Base-by-base conservation (phyloP, 441 rosid species). In the Aquilaria agallochum region DNA sequence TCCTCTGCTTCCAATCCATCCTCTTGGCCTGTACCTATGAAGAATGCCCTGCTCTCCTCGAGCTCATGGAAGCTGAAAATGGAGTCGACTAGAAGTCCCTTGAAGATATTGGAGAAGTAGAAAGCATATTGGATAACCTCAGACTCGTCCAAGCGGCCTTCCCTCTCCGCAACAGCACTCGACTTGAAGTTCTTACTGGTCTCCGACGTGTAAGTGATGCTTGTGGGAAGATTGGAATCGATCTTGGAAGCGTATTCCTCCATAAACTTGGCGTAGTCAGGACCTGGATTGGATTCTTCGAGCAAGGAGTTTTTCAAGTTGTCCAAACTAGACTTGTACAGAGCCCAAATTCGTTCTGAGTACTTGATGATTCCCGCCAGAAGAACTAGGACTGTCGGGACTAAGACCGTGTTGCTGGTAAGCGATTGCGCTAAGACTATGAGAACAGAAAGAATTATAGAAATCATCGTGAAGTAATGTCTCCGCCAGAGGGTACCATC, bases 401-500 rank as follows among this genome's bases (percentile, higher is more conserved):
- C 9, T 64, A 57, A 45, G 1, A 69, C 46, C 9, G 1, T 55
- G n/a, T 54, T 36, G 12, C 62, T 47, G 32, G 72, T 48, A 36
- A 59, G 56, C 44, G 56, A 70, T 11, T 46, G 59, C 36, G 27
- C 7, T 61, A 72, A 63, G 49, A 64, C 76, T 10, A 68, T 65
- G 27, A 47, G 31, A 31, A 54, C 73, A 5, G 68, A 61, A 11
- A 50, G 31, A 0, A 13, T 63, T 42, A 71, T 70, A 27, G 62
- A 52, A 13, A 46, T 47, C 33, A 75, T 68, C 10, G 56, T 13
- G 11, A 68, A 61, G n/a, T 61, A 49, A 61, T 75, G 79, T 34
- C 71, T 59, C 50, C 2, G 56, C 79, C 68, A 75, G 12, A 75
- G 55, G 14, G 60, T 58, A 53, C 71, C 68, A 57, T 75, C 79